Percentiles rank a stretch among this genome's conserved stretches.
Conservation (phyloP, 1,284 basidiomycete species). For the Clitocybe nebularis region DNA sequence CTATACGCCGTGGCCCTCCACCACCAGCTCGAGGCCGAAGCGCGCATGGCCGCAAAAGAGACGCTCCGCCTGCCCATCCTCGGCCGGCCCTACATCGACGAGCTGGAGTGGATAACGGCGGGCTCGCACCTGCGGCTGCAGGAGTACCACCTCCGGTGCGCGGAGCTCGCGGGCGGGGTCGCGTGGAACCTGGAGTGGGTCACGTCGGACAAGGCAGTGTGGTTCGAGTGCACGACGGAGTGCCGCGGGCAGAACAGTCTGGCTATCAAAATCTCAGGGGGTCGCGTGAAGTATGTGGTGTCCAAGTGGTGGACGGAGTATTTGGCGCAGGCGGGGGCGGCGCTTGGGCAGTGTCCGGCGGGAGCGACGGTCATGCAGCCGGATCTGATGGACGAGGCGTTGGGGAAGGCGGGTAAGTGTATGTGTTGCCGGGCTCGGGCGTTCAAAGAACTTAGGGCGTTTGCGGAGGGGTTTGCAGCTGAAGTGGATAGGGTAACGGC, state of each 20-base stretch:
- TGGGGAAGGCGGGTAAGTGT: conserved; percentile 11
- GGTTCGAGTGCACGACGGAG: conserved; percentile 9
- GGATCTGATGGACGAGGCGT: conserved; percentile 10
- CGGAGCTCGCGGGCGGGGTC: conserved; percentile 16
- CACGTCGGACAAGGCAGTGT: conserved; percentile 7
- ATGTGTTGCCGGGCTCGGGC: conserved; percentile 9
- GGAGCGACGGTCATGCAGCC: conserved; percentile 5
- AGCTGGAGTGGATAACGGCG: conserved; percentile 20
- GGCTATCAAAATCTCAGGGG: conserved; percentile 6
- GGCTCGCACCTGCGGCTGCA: conserved; percentile 18
- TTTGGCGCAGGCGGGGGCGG: conserved; percentile 2
- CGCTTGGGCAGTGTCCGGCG: conserved; percentile 6
- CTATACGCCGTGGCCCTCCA: conserved; percentile 32
- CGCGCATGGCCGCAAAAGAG: conserved; percentile 17
- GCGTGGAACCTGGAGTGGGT: conserved; percentile 24
- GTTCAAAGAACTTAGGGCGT: conserved; percentile 9
- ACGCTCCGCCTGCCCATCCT: conserved; percentile 17
- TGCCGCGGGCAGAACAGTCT: conserved; percentile 1
- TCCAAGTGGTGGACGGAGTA: conserved; percentile 13
- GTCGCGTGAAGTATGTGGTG: conserved; percentile 6
- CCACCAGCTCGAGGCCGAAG: conserved; percentile 23
- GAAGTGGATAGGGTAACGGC: conserved; percentile 10
- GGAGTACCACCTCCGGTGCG: conserved; percentile 20
- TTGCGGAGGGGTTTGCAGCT: conserved; percentile 4
- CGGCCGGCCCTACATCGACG: conserved; percentile 14